These are phyloP conservation scores for Neurospora sp. DNA, from an alignment of 495 filamentous ascomycete genomes.

Conservation along the genomic window DNA sequence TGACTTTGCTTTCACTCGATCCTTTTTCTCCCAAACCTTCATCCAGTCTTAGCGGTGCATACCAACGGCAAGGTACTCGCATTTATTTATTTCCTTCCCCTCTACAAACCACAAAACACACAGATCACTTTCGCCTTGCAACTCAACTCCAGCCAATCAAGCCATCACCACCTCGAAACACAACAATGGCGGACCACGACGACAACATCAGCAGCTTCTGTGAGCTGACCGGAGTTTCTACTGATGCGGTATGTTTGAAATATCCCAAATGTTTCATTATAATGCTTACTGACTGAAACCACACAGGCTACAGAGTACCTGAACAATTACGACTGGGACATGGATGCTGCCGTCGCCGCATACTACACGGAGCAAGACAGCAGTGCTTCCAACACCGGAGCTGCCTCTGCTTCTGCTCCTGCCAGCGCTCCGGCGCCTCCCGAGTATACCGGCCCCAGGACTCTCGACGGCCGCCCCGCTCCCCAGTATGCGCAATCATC, in stretches of 20 bases:
- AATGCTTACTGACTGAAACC: not conserved
- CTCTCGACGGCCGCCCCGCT: conserved; percentile 44
- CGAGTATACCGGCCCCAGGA: conserved; percentile 44
- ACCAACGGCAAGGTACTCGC: not conserved
- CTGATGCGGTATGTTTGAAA: conserved; percentile 48
- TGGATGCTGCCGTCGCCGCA: conserved; percentile 54
- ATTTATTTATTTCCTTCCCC: not conserved
- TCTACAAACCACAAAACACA: not conserved
- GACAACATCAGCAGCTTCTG: conserved; percentile 64
- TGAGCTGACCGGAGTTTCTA: conserved; percentile 53
- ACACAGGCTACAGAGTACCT: conserved; percentile 68
- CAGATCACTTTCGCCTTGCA: not conserved
- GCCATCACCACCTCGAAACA: not conserved
- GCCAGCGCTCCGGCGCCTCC: conserved; percentile 16
- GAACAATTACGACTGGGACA: conserved; percentile 55
- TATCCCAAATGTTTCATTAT: not conserved
- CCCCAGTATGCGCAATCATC: conserved; percentile 29
- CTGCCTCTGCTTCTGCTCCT: not conserved
- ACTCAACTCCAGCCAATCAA: not conserved
- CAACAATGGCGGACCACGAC: conserved; percentile 49
- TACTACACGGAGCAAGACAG: conserved; percentile 51
- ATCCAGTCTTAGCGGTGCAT: not conserved
- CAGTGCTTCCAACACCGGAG: conserved; percentile 31
- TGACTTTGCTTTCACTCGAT: not conserved
- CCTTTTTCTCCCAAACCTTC: not conserved